Percentiles rank a stretch among this genome's conserved stretches.
Evolutionary conservation across 176 grass and related monocot species (phyloP).

Genomic region (Musa itinerans): DNA sequence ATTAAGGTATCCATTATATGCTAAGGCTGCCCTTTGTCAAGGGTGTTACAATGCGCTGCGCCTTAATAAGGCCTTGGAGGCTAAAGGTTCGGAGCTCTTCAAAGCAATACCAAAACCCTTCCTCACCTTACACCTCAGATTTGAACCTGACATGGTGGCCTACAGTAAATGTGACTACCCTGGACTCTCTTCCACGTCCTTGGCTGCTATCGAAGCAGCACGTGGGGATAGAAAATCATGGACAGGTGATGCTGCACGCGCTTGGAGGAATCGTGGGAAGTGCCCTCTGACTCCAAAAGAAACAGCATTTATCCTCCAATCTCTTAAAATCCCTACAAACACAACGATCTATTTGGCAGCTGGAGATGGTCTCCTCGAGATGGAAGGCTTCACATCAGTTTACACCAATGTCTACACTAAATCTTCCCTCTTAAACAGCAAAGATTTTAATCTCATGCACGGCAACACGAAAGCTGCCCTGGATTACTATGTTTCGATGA

Average conservation of each 20-base stretch:
- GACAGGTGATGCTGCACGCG: slow-evolving; percentile 48
- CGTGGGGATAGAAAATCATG: slow-evolving; percentile 57
- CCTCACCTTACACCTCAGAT: slow-evolving; percentile 82
- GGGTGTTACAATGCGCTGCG: slow-evolving; percentile 75
- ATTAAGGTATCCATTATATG: slow-evolving; percentile 63
- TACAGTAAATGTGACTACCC: slow-evolving; percentile 65
- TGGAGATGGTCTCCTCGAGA: slow-evolving; percentile 83
- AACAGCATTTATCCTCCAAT: slow-evolving; percentile 81
- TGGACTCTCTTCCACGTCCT: slow-evolving; percentile 51
- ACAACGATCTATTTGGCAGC: slow-evolving; percentile 80
- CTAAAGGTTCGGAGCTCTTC: slow-evolving; percentile 51
- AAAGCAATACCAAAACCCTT: slow-evolving; percentile 84
- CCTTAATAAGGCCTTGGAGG: slow-evolving; percentile 63
- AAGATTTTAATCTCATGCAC: slow-evolving; percentile 87
- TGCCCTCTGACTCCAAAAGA: slow-evolving; percentile 86
- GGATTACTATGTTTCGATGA: slow-evolving; percentile 94
- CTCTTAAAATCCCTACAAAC: slow-evolving; percentile 53
- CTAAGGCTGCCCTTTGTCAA: slow-evolving; percentile 76
- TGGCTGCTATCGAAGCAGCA: slow-evolving; percentile 61
- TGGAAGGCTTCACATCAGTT: slow-evolving; percentile 59
- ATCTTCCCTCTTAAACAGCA: slow-evolving; percentile 47
- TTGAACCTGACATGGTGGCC: slow-evolving; percentile 96
- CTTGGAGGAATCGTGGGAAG: slow-evolving; percentile 82
- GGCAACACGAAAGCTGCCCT: slow-evolving; percentile 90
- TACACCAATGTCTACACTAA: slow-evolving; percentile 77